These are phyloP conservation scores for Neonectria coccinea DNA, from an alignment of 2,329 filamentous ascomycete species.

Conservation along the genomic window DNA sequence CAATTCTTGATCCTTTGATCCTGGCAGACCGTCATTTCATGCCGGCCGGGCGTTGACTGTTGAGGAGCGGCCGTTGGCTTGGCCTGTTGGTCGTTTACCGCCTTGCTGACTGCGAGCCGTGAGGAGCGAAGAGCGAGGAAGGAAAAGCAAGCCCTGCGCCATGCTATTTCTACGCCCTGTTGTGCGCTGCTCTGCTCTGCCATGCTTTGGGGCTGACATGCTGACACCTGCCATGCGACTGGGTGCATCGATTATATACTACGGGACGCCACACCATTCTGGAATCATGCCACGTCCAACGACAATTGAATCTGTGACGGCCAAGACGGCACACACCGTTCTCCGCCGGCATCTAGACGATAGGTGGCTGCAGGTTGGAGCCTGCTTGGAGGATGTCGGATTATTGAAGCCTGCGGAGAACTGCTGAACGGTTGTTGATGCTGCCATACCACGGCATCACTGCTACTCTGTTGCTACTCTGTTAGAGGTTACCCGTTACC, in stretches of 20 bases:
- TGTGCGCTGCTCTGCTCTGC: not conserved
- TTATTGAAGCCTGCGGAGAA: not conserved
- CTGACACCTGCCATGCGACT: slow-evolving; percentile 23
- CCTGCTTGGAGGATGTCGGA: not conserved
- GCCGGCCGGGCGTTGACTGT: slow-evolving; percentile 2
- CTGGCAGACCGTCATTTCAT: slow-evolving; percentile 17
- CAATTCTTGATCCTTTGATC: not conserved
- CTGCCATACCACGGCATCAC: not conserved
- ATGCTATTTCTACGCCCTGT: slow-evolving; percentile 1
- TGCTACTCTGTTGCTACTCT: not conserved
- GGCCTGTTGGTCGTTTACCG: not conserved
- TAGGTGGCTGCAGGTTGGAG: not conserved
- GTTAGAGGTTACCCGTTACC: not conserved
- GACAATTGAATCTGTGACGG: slow-evolving; percentile 13
- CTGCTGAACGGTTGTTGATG: not conserved
- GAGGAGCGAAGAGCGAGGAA: not conserved
- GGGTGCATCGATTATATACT: slow-evolving; percentile 10
- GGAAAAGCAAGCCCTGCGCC: slow-evolving; percentile 9
- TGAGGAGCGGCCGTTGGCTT: not conserved
- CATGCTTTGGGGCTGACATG: slow-evolving; percentile 21
- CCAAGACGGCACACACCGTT: slow-evolving; percentile 10
- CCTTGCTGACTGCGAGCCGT: slow-evolving; percentile 10
- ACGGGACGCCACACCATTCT: slow-evolving; percentile 7
- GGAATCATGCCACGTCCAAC: slow-evolving; percentile 7
- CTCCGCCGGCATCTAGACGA: not conserved